Evolutionary conservation across 345 rosid genomes (phyloP).

Genomic region (Bruguiera parviflora): DNA sequence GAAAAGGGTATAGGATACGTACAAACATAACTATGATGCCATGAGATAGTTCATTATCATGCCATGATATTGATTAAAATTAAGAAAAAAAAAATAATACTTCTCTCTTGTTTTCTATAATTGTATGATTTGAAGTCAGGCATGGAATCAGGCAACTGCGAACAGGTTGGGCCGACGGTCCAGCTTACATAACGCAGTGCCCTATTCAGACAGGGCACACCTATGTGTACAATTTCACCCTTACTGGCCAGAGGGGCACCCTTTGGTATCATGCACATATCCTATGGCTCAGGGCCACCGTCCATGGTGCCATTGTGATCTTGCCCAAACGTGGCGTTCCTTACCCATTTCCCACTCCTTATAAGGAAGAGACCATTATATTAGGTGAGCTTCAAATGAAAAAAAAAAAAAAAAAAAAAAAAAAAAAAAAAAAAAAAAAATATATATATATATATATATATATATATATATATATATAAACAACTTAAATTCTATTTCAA

Average conservation of each 20-base stretch:
- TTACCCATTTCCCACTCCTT: conserved; percentile 82
- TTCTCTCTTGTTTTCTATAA: no score
- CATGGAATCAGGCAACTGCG: conserved; percentile 80
- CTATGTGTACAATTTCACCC: conserved; percentile 71
- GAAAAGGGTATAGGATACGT: no score
- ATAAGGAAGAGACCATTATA: conserved; percentile 60
- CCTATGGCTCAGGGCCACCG: conserved; percentile 88
- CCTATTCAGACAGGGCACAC: conserved; percentile 78
- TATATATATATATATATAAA: no score
- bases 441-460: no score
- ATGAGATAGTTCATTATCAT: no score
- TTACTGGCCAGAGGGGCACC: conserved; percentile 89
- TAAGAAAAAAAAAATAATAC: no score
- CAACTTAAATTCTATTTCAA: no score
- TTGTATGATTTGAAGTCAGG: conserved; percentile 33
- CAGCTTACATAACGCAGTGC: conserved; percentile 87
- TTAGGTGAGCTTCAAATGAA: conserved; percentile 35
- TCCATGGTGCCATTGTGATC: conserved; percentile 73
- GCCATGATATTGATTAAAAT: no score
- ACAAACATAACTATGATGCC: no score
- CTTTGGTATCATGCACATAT: conserved; percentile 92
- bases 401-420: no score
- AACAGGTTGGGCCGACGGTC: conserved; percentile 95
- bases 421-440: no score
- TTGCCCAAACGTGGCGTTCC: conserved; percentile 84